A percentile compares a stretch with the other conserved stretches of the same genome.
Evolutionary conservation across 2,329 filamentous ascomycete genomes (phyloP).

Genomic region (Colletotrichum kahawae): DNA sequence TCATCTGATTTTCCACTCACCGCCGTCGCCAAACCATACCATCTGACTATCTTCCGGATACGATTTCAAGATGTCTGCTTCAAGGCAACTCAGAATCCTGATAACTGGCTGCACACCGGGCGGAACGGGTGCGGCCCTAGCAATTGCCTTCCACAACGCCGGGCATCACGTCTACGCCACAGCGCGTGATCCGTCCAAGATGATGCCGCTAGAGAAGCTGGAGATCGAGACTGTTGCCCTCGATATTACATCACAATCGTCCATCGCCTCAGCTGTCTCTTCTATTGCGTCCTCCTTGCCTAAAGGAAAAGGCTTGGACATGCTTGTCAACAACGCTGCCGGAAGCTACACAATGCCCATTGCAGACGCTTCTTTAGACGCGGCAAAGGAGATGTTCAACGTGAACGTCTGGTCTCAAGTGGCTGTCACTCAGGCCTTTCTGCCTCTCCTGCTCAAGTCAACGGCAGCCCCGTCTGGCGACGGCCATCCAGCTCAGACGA

Average conservation of each 20-base stretch:
- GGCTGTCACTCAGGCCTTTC: slow-evolving; percentile 32
- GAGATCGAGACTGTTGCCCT: slow-evolving; percentile 28
- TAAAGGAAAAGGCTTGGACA: slow-evolving; percentile 23
- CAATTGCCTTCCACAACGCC: slow-evolving; percentile 21
- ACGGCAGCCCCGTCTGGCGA: not conserved
- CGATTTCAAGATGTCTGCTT: not conserved
- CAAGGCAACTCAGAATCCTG: slow-evolving; percentile 19
- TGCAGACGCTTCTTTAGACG: slow-evolving; percentile 30
- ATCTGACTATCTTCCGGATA: not conserved
- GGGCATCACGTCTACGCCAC: slow-evolving; percentile 39
- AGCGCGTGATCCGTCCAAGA: slow-evolving; percentile 30
- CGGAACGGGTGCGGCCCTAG: slow-evolving; percentile 32
- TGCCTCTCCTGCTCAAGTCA: slow-evolving; percentile 1
- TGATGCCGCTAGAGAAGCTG: slow-evolving; percentile 27
- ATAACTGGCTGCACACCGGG: slow-evolving; percentile 31
- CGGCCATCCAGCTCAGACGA: not conserved
- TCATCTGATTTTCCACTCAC: fast-evolving
- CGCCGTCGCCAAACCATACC: not conserved
- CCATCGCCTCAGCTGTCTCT: slow-evolving; percentile 26
- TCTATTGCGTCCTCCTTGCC: not conserved
- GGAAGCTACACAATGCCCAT: slow-evolving; percentile 31
- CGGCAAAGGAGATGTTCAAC: slow-evolving; percentile 30
- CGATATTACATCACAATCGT: slow-evolving; percentile 34
- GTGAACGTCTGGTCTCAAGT: slow-evolving; percentile 35
- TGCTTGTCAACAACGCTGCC: slow-evolving; percentile 38